Conservation (phyloP, 2,329 filamentous ascomycete species). For the Phaeomoniella chlamydospora region DNA sequence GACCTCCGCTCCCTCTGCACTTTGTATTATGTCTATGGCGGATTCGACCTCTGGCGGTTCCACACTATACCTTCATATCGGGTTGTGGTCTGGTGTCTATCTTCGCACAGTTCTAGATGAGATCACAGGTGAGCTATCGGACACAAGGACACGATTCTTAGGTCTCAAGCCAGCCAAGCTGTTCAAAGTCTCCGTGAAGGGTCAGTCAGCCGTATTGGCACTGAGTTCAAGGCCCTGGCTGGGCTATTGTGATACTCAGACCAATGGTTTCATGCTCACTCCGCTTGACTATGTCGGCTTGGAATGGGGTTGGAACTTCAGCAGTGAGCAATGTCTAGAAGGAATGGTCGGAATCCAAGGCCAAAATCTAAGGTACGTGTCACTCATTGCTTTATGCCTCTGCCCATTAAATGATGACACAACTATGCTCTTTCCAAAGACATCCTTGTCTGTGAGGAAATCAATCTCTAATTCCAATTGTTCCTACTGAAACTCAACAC, state of each 20-base stretch:
- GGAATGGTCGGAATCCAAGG: constrained; percentile 90
- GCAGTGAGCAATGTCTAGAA: constrained; percentile 83
- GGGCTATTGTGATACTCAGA: constrained; percentile 78
- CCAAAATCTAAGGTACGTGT: constrained; percentile 65
- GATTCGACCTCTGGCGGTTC: constrained; percentile 81
- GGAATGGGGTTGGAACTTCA: constrained; percentile 94
- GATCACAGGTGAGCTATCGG: constrained; percentile 84
- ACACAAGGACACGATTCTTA: constrained; percentile 87
- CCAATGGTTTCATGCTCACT: constrained; percentile 79
- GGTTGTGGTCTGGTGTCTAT: constrained; percentile 89
- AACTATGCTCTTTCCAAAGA: constrained; percentile 28
- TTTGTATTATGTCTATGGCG: constrained; percentile 89
- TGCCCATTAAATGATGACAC: constrained; percentile 45
- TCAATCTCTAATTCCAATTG: constrained; percentile 59
- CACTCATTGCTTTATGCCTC: constrained; percentile 11
- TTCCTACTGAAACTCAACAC: constrained; percentile 67
- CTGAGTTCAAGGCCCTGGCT: constrained; percentile 93
- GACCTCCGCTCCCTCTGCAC: constrained; percentile 73
- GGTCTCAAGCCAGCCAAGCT: constrained; percentile 81
- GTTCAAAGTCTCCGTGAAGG: constrained; percentile 79
- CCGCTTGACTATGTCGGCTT: constrained; percentile 78
- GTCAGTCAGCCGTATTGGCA: constrained; percentile 71
- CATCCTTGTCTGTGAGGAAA: constrained; percentile 29
- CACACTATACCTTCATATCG: constrained; percentile 89
- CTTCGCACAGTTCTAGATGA: constrained; percentile 90